Evolutionary conservation across 352 stramenopile genomes (phyloP).

Genomic region (Globisporangium irregulare): DNA sequence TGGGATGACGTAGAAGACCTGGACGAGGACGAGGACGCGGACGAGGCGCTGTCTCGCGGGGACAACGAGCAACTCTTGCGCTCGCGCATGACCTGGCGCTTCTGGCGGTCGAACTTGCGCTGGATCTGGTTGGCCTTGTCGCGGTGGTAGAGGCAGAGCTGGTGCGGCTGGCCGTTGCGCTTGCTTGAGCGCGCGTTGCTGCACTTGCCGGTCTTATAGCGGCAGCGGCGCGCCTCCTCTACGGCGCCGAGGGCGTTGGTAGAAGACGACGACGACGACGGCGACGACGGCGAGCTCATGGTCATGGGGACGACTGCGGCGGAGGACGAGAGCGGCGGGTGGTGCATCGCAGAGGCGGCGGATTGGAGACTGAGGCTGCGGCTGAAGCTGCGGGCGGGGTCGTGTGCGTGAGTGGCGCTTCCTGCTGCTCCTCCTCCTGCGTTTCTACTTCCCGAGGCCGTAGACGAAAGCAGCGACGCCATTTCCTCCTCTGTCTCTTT

Average conservation of each 20-base stretch:
- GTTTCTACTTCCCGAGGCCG: neutral
- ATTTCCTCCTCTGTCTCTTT: constrained; percentile 5
- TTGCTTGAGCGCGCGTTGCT: constrained; percentile 78
- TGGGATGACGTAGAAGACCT: constrained; percentile 21
- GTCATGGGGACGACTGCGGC: neutral
- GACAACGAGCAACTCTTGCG: constrained; percentile 24
- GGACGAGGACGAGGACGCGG: constrained; percentile 21
- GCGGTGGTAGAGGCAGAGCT: constrained; percentile 85
- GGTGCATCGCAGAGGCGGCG: constrained; percentile 14
- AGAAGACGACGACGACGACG: neutral
- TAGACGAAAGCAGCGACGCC: constrained; percentile 13
- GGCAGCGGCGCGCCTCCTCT: constrained; percentile 39
- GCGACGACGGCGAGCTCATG: constrained; percentile 5
- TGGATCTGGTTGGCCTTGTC: constrained; percentile 90
- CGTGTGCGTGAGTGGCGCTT: no score
- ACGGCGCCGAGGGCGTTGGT: neutral
- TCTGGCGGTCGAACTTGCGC: constrained; percentile 87
- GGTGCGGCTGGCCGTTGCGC: constrained; percentile 82
- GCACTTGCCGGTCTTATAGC: constrained; percentile 89
- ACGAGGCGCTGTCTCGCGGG: neutral
- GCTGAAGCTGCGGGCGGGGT: constrained; percentile 6
- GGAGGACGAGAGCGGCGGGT: constrained; percentile 10
- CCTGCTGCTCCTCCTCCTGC: neutral
- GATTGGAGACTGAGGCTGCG: constrained; percentile 16
- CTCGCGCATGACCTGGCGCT: constrained; percentile 68